These are phyloP conservation scores for Leishmania aethiopica DNA, from an alignment of 208 protist genomes.

Conservation along the genomic window DNA sequence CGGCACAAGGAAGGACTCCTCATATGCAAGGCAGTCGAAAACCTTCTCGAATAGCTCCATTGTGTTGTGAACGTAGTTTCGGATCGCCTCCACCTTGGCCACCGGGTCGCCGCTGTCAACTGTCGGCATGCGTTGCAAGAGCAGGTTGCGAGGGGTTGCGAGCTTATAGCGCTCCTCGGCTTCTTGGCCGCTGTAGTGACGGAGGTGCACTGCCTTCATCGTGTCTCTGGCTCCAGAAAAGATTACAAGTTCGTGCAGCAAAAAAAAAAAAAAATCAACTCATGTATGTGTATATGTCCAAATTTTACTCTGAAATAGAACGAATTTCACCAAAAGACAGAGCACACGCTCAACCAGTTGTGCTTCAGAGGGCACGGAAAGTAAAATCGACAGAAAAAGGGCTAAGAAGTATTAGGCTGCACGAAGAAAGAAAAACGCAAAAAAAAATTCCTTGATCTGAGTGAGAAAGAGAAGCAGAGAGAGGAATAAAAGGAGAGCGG, in stretches of 20 bases:
- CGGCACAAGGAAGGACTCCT: slow-evolving; percentile 86
- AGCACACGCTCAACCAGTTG: not conserved
- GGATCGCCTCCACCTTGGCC: slow-evolving; percentile 83
- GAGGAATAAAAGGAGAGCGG: not conserved
- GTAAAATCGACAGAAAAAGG: slow-evolving; percentile 3
- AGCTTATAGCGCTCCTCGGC: slow-evolving; percentile 51
- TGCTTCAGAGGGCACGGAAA: not conserved
- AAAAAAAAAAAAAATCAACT: too few species aligned
- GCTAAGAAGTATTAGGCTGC: not conserved
- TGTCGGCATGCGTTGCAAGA: slow-evolving; percentile 59
- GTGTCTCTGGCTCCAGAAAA: slow-evolving; percentile 6
- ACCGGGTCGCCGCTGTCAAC: slow-evolving; percentile 56
- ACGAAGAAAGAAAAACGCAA: not conserved
- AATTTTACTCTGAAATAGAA: not conserved
- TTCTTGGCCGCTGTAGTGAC: slow-evolving; percentile 55
- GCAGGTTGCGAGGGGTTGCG: slow-evolving; percentile 47
- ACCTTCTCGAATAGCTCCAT: slow-evolving; percentile 88
- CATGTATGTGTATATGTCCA: too few species aligned
- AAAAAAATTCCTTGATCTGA: not conserved
- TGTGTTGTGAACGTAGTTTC: slow-evolving; percentile 88
- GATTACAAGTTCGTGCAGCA: not conserved
- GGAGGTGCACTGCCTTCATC: slow-evolving; percentile 46
- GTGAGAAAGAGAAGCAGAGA: not conserved
- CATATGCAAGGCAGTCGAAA: slow-evolving; percentile 73
- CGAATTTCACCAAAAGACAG: not conserved